phyloP scores from a whole-genome alignment of 2,329 filamentous ascomycete genomes.

The Phyllosticta citriasiana region DNA sequence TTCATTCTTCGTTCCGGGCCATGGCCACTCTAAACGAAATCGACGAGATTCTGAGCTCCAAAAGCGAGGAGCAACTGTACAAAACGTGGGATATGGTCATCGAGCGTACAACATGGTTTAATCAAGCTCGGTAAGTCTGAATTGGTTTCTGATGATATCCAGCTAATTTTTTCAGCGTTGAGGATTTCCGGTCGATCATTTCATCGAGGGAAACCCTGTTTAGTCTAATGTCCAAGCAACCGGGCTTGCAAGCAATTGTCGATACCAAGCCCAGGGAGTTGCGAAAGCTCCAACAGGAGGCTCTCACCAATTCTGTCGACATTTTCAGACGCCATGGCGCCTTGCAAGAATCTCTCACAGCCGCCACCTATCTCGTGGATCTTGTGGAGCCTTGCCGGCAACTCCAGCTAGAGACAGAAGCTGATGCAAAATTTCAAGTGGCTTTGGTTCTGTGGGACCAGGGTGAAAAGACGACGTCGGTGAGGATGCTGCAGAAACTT shows the following conservation, averaged over 20 bases:
- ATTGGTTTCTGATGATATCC: not conserved
- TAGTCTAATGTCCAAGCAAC: slow-evolving; percentile 64
- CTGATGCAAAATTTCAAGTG: slow-evolving; percentile 67
- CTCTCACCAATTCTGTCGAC: slow-evolving; percentile 63
- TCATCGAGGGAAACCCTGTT: slow-evolving; percentile 76
- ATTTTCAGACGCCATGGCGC: slow-evolving; percentile 72
- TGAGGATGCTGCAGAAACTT: slow-evolving; percentile 74
- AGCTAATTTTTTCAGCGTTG: slow-evolving; percentile 34
- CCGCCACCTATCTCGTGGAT: slow-evolving; percentile 72
- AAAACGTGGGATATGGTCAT: slow-evolving; percentile 55
- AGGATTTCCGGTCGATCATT: slow-evolving; percentile 69
- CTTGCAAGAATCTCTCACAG: slow-evolving; percentile 76
- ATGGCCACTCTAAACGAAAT: slow-evolving; percentile 71
- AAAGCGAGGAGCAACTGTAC: slow-evolving; percentile 50
- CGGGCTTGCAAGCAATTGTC: slow-evolving; percentile 50
- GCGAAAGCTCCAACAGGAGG: slow-evolving; percentile 62
- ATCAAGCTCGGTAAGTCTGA: slow-evolving; percentile 58
- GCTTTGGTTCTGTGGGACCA: slow-evolving; percentile 92
- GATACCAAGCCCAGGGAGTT: slow-evolving; percentile 54
- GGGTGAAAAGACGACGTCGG: slow-evolving; percentile 79
- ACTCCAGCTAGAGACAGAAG: slow-evolving; percentile 67
- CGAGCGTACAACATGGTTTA: slow-evolving; percentile 66
- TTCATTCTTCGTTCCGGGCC: slow-evolving; percentile 47
- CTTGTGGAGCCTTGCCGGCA: slow-evolving; percentile 60
- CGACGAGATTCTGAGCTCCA: slow-evolving; percentile 61